A percentile compares a stretch with the other conserved stretches of the same genome.
phyloP scores from a whole-genome alignment of 371 early-diverging fungal species.

The Mucor plumbeus region DNA sequence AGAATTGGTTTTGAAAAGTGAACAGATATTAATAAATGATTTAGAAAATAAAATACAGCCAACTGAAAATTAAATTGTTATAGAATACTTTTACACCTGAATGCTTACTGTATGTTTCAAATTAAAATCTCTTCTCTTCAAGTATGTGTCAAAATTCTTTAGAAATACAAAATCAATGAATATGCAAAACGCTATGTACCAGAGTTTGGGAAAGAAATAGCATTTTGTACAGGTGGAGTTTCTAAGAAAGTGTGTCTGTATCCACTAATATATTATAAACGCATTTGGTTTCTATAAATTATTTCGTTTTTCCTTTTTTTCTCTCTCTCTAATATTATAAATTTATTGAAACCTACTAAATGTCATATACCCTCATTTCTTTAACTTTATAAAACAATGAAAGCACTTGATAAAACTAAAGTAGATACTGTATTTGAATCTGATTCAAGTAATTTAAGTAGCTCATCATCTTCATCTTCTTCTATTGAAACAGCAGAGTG shows the following conservation, averaged over 20 bases:
- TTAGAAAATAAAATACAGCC: too few relatives aligned
- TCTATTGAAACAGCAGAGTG: conserved; percentile 11
- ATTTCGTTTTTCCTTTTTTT: not conserved
- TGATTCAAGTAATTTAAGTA: conserved; percentile 10
- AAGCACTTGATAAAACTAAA: conserved; percentile 7
- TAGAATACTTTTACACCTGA: too few relatives aligned
- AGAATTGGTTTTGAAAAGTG: too few relatives aligned
- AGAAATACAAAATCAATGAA: not conserved
- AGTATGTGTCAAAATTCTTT: too few relatives aligned
- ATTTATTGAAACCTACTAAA: not conserved
- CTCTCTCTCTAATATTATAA: not conserved
- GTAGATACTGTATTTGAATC: conserved; percentile 13
- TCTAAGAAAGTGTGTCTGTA: not conserved
- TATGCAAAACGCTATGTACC: not conserved
- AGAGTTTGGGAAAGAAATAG: not conserved
- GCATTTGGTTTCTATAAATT: not conserved
- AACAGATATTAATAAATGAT: too few relatives aligned
- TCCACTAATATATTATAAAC: not conserved
- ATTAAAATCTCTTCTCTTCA: too few relatives aligned
- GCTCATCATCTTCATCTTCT: conserved; percentile 10
- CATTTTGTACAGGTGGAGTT: not conserved
- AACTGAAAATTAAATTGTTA: too few relatives aligned
- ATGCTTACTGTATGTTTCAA: too few relatives aligned
- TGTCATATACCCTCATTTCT: conserved; percentile 9
- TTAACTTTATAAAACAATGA: conserved; percentile 13